phyloP scores from a whole-genome alignment of 345 rosid genomes.

The Psidium guajava region DNA sequence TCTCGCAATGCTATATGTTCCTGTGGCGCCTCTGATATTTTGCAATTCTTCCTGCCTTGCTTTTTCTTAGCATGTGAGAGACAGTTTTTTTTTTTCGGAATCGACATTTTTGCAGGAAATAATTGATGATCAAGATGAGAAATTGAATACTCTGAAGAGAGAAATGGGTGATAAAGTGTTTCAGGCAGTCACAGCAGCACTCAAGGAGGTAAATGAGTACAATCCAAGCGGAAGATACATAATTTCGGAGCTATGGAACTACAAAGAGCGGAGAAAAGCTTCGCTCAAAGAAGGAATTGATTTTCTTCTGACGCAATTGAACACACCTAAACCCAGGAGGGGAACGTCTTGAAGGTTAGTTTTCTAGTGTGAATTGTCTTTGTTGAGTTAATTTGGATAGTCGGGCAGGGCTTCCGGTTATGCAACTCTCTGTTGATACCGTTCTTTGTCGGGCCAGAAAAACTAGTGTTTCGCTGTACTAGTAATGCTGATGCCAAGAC shows the following conservation, averaged over 20 bases:
- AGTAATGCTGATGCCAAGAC: neutral
- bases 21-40: neutral
- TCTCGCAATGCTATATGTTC: neutral
- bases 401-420: neutral
- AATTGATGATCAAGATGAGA: slow-evolving; percentile 56
- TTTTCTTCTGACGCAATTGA: slow-evolving; percentile 43
- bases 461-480: neutral
- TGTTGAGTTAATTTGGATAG: neutral
- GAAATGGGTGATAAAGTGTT: slow-evolving; percentile 46
- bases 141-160: slow-evolving; percentile 37
- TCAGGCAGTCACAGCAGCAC: slow-evolving; percentile 47
- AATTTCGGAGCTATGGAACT: slow-evolving; percentile 75
- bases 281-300: slow-evolving; percentile 53
- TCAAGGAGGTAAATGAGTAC: slow-evolving; percentile 72
- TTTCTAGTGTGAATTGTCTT: neutral
- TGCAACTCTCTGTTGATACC: neutral
- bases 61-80: neutral
- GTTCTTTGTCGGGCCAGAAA: neutral
- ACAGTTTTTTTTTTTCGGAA: neutral
- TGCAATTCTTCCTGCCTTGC: neutral
- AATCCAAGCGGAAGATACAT: slow-evolving; percentile 91
- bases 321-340: slow-evolving; percentile 24
- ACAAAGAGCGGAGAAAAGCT: slow-evolving; percentile 50
- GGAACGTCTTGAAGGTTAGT: slow-evolving; percentile 16
- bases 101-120: slow-evolving; percentile 38